Conservation (phyloP, 2,329 filamentous ascomycete species). For the Dactylellina drechsleri region DNA sequence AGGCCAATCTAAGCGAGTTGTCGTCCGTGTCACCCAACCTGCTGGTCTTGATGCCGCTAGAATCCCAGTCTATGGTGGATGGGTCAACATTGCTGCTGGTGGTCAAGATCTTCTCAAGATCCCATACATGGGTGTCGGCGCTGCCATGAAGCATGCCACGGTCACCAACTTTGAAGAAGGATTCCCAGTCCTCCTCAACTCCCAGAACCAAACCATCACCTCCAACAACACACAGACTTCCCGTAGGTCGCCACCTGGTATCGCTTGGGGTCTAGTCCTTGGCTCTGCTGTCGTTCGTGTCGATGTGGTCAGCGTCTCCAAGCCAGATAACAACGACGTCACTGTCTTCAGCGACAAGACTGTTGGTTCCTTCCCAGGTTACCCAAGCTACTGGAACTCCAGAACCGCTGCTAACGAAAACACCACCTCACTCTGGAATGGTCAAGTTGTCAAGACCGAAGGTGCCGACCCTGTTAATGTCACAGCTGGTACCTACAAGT, state of each 20-base stretch:
- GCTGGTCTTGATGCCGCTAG: conserved; percentile 60
- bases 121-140: conserved; percentile 60
- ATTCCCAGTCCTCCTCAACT: conserved; percentile 43
- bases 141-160: conserved; percentile 44
- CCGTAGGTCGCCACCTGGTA: conserved; percentile 18
- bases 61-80: conserved; percentile 65
- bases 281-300: conserved; percentile 46
- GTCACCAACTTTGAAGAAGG: conserved; percentile 49
- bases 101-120: conserved; percentile 63
- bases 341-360: conserved; percentile 42
- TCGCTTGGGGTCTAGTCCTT: conserved; percentile 41
- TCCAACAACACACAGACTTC: conserved; percentile 27
- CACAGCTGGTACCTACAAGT: conserved; percentile 48
- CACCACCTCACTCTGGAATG: conserved; percentile 25
- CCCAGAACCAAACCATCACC: conserved; percentile 24
- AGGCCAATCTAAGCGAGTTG: conserved; percentile 58
- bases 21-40: conserved; percentile 64
- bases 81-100: conserved; percentile 63
- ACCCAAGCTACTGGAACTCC: conserved; percentile 48
- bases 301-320: conserved; percentile 42
- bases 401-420: conserved; percentile 27
- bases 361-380: conserved; percentile 47
- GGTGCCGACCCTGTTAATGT: conserved; percentile 42
- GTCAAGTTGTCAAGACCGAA: conserved; percentile 48
- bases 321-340: conserved; percentile 38